These are phyloP conservation scores for Chlorophyllum brunneum DNA, from an alignment of 768 basidiomycete genomes.

Conservation along the genomic window DNA sequence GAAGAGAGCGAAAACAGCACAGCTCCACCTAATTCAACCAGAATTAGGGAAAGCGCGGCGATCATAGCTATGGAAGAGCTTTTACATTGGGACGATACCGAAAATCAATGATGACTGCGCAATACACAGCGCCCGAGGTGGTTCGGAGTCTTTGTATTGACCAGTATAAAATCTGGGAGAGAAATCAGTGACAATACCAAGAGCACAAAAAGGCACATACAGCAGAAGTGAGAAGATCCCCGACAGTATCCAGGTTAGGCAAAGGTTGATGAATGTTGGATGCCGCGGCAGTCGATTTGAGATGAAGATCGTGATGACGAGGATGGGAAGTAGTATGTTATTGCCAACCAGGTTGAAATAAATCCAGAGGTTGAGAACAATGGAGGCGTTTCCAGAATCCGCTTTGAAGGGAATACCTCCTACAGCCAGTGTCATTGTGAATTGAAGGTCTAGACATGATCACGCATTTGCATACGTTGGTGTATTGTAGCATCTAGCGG, in stretches of 20 bases:
- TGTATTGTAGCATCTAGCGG: no score
- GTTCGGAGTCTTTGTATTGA: conserved; percentile 29
- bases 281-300: conserved; percentile 34
- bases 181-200: background rate
- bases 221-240: conserved; percentile 39
- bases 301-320: conserved; percentile 40
- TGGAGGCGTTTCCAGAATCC: conserved; percentile 10
- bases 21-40: conserved; percentile 26
- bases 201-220: conserved; percentile 22
- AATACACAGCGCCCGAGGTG: conserved; percentile 34
- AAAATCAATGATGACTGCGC: conserved; percentile 38
- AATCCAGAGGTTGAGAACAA: conserved; percentile 35
- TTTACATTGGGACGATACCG: conserved; percentile 36
- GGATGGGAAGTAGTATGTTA: conserved; percentile 39
- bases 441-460: background rate
- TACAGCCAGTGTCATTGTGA: background rate
- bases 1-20: conserved; percentile 31
- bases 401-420: background rate
- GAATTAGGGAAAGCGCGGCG: background rate
- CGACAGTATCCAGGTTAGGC: conserved; percentile 43
- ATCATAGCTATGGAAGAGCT: conserved; percentile 11
- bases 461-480: background rate
- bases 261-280: conserved; percentile 41
- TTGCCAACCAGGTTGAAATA: conserved; percentile 42
- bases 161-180: conserved; percentile 34